Percentiles rank a stretch among this genome's conserved stretches.
Conservation (phyloP, 176 grass and related monocot genomes). For the Eremochloa ophiuroides region DNA sequence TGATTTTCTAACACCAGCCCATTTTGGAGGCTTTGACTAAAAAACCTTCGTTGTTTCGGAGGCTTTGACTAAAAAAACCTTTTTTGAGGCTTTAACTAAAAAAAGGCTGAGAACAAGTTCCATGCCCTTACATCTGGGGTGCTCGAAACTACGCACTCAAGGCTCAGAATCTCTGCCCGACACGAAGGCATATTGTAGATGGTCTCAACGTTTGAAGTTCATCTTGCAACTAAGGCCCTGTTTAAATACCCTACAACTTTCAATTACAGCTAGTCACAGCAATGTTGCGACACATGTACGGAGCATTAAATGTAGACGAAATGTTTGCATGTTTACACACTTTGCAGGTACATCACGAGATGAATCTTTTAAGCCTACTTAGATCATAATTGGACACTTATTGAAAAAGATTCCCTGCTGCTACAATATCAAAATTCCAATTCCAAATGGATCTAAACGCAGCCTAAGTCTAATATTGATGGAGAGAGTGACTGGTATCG, state of each 20-base stretch:
- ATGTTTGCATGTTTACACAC: too few relatives aligned
- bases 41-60: constrained; percentile 48
- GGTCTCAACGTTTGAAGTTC: constrained; percentile 75
- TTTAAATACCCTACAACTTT: too few relatives aligned
- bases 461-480: constrained; percentile 59
- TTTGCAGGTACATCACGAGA: too few relatives aligned
- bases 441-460: too few relatives aligned
- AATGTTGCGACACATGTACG: too few relatives aligned
- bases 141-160: constrained; percentile 79
- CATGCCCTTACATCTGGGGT: constrained; percentile 48
- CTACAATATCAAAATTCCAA: too few relatives aligned
- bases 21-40: constrained; percentile 54
- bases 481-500: constrained; percentile 89
- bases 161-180: constrained; percentile 69
- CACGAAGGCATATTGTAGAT: constrained; percentile 87
- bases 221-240: constrained; percentile 82
- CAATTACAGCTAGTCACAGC: too few relatives aligned
- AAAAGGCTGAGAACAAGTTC: constrained; percentile 88
- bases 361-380: too few relatives aligned
- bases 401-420: too few relatives aligned
- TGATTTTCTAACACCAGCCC: constrained; percentile 42
- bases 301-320: too few relatives aligned
- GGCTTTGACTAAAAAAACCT: constrained; percentile 47
- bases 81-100: too few relatives aligned
- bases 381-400: too few relatives aligned